phyloP scores from a whole-genome alignment of 331 rosid species.

The Acacia concinna region DNA sequence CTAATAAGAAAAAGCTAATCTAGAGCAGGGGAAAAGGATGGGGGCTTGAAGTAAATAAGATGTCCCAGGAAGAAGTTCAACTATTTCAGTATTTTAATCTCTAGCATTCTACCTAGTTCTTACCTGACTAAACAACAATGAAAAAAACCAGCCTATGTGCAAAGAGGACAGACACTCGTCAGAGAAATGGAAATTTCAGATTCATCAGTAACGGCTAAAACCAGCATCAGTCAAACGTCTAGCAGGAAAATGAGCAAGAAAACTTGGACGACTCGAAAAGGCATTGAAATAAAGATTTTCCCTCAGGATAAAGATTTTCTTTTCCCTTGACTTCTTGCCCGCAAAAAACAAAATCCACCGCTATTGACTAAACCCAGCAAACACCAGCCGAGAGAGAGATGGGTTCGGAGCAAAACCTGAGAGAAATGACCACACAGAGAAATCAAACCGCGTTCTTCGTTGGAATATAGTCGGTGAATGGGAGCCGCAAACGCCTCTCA shows the following conservation, averaged over 20 bases:
- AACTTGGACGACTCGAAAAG: neutral
- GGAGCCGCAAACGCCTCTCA: slow-evolving; percentile 11
- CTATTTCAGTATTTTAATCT: slow-evolving; percentile 23
- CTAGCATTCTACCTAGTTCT: neutral
- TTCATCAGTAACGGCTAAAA: neutral
- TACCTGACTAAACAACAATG: neutral
- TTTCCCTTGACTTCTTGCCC: neutral
- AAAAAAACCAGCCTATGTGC: slow-evolving; percentile 14
- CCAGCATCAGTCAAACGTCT: slow-evolving; percentile 3
- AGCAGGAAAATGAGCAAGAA: slow-evolving; percentile 21
- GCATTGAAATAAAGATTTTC: slow-evolving; percentile 9
- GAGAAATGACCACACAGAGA: slow-evolving; percentile 33
- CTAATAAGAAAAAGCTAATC: slow-evolving; percentile 4
- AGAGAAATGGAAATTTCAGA: slow-evolving; percentile 23
- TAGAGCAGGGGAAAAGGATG: neutral
- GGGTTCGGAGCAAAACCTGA: slow-evolving; percentile 40
- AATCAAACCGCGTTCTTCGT: slow-evolving; percentile 44
- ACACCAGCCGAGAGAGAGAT: slow-evolving; percentile 24
- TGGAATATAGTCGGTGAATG: slow-evolving; percentile 33
- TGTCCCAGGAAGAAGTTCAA: neutral
- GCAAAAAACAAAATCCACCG: neutral
- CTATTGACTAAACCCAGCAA: slow-evolving; percentile 21
- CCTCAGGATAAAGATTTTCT: neutral
- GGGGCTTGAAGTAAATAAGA: neutral
- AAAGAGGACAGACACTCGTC: slow-evolving; percentile 7